Evolutionary conservation across 805 yeast genomes (phyloP).

Genomic region (Starmerella gropengiesseri): DNA sequence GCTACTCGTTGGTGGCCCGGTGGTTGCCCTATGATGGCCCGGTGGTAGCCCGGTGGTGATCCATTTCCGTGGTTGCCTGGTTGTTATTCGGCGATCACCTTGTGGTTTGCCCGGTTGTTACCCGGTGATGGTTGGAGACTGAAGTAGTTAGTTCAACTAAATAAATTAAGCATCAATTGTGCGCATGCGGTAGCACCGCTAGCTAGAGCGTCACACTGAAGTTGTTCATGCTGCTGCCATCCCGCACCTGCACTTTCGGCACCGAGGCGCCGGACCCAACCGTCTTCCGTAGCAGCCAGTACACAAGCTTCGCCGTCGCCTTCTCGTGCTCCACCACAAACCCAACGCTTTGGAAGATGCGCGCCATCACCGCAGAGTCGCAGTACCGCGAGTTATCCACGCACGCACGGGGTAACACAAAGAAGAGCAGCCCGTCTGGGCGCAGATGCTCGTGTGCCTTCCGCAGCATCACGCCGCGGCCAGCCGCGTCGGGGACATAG

Average conservation of each 20-base stretch:
- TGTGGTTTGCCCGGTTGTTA: too few relatives aligned
- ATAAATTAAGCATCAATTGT: not conserved
- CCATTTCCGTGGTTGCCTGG: too few relatives aligned
- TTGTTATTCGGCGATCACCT: too few relatives aligned
- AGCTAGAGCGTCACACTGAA: conserved; percentile 41
- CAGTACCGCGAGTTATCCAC: conserved; percentile 71
- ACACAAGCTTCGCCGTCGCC: conserved; percentile 60
- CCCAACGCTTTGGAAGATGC: conserved; percentile 52
- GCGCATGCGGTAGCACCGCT: not conserved
- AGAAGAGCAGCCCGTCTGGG: conserved; percentile 37
- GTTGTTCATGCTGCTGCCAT: conserved; percentile 57
- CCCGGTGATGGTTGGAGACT: not conserved
- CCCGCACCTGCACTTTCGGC: conserved; percentile 35
- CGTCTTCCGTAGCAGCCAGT: conserved; percentile 52
- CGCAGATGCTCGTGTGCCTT: conserved; percentile 48
- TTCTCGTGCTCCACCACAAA: conserved; percentile 39
- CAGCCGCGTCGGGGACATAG: conserved; percentile 63
- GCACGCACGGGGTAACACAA: conserved; percentile 87
- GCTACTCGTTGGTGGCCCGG: too few relatives aligned
- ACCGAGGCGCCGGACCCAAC: conserved; percentile 25
- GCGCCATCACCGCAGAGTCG: conserved; percentile 34
- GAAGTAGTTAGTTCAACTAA: not conserved
- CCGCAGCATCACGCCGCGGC: conserved; percentile 68
- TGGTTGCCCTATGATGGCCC: too few relatives aligned
- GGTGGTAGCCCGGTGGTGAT: too few relatives aligned